Base-by-base conservation (phyloP, 768 basidiomycete species). In the Scleroderma citrinum region DNA sequence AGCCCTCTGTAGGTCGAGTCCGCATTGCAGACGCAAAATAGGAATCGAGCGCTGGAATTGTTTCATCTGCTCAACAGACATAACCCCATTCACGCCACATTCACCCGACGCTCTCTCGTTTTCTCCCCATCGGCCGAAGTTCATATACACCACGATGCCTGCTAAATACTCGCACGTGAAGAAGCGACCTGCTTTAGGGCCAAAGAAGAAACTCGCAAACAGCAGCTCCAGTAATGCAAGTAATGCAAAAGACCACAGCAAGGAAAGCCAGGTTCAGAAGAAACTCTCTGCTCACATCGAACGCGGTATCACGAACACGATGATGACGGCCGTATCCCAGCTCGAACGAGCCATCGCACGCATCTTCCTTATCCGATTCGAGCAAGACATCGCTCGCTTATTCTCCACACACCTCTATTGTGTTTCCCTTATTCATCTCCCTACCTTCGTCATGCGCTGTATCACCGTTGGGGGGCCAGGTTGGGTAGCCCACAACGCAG, bases 121-220 rank as follows among this genome's bases (percentile, higher is more conserved):
- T 29, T 4, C 11, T 40, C 5, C 8, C 24, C 31, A 24, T 36
- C 30, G 39, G 7, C 46, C 35, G n/a, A 16, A 8, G 11, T 29
- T 29, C 8, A 29, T 19, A 20, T 47, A 43, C 26, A 11, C 48
- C 26, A 60, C 47, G 3, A 85, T 85, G 83, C 81, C 83, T 16
- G 76, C 82, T 30, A 85, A 85, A 59, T 85, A 85, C 66, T 85
- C 83, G 21, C 83, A 85, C 66, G 78, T 82, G n/a, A 84, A 83
- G 71, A 85, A 83, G 60, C 68, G 80, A 41, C 69, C 78, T 7
- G 71, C 72, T 0, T 69, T 73, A 7, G 73, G 77, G 14, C 61
- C 73, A 13, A 69, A 74, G 59, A 77, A 75, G 59, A 82, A 78
- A 56, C 40, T 59, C 30, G 51, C 59, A n/a, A 39, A 35, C 38